Base-by-base conservation (phyloP, 345 rosid genomes). In the Acer negundo region DNA sequence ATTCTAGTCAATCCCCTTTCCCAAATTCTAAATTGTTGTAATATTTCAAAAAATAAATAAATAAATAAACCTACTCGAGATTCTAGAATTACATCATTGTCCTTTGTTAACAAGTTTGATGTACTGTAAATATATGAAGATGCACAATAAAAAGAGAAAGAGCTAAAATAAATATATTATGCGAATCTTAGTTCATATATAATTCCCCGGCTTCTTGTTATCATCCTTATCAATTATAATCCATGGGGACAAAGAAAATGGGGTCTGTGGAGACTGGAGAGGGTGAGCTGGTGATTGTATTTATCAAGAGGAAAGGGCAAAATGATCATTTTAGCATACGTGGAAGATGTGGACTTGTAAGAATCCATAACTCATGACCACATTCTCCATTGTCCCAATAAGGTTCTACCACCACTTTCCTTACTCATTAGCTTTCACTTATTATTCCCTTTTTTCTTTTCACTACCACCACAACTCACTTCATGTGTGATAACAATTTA, bases 391-490 rank as follows among this genome's bases (percentile, higher is more conserved):
- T 24, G 16, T 44, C 42, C 67, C 12, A 8, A 7, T 7, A 62
- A 24, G 67, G 24, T 62, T 62, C 59, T 69, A 62, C 59, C 44
- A 35, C 76, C 44, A 20, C 40, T 61, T 73, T 42, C 40, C 38
- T 23, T 44, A 35, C 72, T 76, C 73, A 10, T 75, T 82, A 56
- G 51, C 74, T 63, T 42, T 68, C 68, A 28, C 64, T 35, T 56
- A 64, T 75, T 80, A 74, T 44, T 64, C 63, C 40, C 19, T 15
- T 77, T 59, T 35, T 35, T 77, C 51, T 20, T 62, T 44, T 46
- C 68, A 38, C 55, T 62, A 8, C 61, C 81, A 78, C 86, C 80
- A 80, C 83, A 53, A 35, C 12, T 59, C 75, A n/a, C 24, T 51
- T 42, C 65, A 20, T 10, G 62, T 28, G 4, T 17, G 46, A 56